Percentiles rank a stretch among this genome's conserved stretches.
phyloP scores from a whole-genome alignment of 2,329 filamentous ascomycete species.

The Calonectria honghensis region DNA sequence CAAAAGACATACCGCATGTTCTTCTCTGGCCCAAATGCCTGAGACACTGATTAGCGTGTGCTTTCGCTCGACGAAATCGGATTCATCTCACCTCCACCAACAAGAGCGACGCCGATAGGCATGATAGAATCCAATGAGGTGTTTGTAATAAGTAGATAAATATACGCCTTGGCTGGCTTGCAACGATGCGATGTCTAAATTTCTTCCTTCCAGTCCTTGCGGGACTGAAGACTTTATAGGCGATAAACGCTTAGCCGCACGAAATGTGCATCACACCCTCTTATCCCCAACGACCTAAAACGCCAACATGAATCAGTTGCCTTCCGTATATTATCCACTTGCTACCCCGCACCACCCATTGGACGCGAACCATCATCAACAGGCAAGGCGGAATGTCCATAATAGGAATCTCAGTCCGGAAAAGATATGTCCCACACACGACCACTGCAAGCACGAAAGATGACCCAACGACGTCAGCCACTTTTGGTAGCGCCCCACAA shows the following conservation, averaged over 20 bases:
- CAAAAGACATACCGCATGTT: background rate
- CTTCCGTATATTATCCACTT: background rate
- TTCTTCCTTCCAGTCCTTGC: background rate
- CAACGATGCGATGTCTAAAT: background rate
- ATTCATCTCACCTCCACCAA: background rate
- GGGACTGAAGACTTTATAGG: background rate
- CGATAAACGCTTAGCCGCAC: background rate
- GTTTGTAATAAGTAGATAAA: background rate
- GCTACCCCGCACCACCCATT: background rate
- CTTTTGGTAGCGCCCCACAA: background rate
- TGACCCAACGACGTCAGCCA: background rate
- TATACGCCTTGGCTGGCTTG: background rate
- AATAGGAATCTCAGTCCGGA: background rate
- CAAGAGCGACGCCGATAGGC: background rate
- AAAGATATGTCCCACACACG: background rate
- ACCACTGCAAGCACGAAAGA: background rate
- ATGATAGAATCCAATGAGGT: background rate
- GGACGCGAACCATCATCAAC: background rate
- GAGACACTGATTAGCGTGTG: background rate
- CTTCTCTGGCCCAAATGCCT: background rate
- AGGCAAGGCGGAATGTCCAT: background rate
- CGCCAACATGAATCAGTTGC: background rate
- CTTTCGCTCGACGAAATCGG: too few species aligned
- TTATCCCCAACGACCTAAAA: background rate
- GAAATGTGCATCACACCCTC: background rate